Base-by-base conservation (phyloP, 1,284 basidiomycete species). In the Schizophyllum amplum region DNA sequence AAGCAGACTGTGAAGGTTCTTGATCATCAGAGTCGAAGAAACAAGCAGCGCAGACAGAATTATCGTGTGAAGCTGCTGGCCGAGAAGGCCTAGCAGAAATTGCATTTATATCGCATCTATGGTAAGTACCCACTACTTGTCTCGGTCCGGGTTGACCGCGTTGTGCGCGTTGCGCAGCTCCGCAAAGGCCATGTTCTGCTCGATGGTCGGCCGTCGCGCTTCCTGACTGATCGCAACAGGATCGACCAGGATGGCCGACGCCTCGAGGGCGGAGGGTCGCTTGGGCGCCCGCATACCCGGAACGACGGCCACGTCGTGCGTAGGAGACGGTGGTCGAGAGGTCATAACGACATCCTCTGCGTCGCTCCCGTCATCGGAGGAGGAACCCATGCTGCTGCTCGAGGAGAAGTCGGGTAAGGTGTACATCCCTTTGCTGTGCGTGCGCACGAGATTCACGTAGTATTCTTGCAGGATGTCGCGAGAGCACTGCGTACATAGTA, bases 121-220 rank as follows among this genome's bases (percentile, higher is more conserved):
- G 49, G 59, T 42, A 42, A n/a, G n/a, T 42, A 17, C 33, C 33
- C 17, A 17, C 33, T 42, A 59, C 47, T 55, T 25, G 47, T 52
- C 48, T 21, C 33, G n/a, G 9, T 58, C 55, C 24, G 21, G 17
- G 47, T 58, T 56, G 57, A 47, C 53, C 47, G 25, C 46, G 17
- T 54, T 51, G 55, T 72, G 70, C 55, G 75, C 73, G 56, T 73
- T 77, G 60, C 79, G 82, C 53, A 89, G 77, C 22, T 80, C 84
- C 46, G 84, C 86, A 62, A 88, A 90, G 5, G 87, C 88, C 83
- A 89, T 86, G 64, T 86, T 87, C 71, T 90, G 87, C 67, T 89
- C 87, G 51, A 90, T 73, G 13, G 87, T 90, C 2, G 87, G 83
- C 42, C 79, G 78, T 55, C 76, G 80, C 7, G 74, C 69, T 63